A percentile compares a stretch with the other conserved stretches of the same genome.
Evolutionary conservation across 2,329 filamentous ascomycete species (phyloP).

Genomic region (Fusarium tjaetaba): DNA sequence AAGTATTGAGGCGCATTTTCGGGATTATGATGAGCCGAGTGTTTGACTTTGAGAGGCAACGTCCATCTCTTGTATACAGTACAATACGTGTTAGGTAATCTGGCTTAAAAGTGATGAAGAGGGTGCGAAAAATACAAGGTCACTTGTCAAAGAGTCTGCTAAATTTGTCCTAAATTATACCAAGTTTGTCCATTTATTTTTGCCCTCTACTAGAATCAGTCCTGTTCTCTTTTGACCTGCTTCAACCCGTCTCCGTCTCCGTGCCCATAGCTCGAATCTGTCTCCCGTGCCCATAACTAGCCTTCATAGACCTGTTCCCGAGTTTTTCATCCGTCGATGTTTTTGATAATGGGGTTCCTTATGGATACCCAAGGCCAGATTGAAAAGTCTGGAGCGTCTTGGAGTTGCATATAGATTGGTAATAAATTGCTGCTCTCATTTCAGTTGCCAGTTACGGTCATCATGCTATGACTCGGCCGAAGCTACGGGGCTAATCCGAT

Average conservation of each 20-base stretch:
- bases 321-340: not conserved
- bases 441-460: not conserved
- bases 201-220: not conserved
- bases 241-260: not conserved
- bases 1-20: slow-evolving; percentile 15
- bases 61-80: not conserved
- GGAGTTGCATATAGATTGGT: not conserved
- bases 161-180: not conserved
- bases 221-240: slow-evolving; percentile 14
- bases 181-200: not conserved
- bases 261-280: not conserved
- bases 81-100: not conserved
- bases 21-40: not conserved
- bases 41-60: not conserved
- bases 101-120: not conserved
- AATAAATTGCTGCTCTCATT: slow-evolving; percentile 3
- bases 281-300: not conserved
- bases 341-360: not conserved
- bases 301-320: not conserved
- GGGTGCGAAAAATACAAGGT: not conserved
- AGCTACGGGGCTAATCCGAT: not conserved
- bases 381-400: not conserved
- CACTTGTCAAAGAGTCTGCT: too few relatives aligned
- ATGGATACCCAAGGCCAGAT: not conserved
- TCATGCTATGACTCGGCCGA: not conserved